A percentile compares a stretch with the other conserved stretches of the same genome.
These are phyloP conservation scores for Trichoderma endophyticum DNA, from an alignment of 2,329 filamentous ascomycete genomes.

Conservation along the genomic window DNA sequence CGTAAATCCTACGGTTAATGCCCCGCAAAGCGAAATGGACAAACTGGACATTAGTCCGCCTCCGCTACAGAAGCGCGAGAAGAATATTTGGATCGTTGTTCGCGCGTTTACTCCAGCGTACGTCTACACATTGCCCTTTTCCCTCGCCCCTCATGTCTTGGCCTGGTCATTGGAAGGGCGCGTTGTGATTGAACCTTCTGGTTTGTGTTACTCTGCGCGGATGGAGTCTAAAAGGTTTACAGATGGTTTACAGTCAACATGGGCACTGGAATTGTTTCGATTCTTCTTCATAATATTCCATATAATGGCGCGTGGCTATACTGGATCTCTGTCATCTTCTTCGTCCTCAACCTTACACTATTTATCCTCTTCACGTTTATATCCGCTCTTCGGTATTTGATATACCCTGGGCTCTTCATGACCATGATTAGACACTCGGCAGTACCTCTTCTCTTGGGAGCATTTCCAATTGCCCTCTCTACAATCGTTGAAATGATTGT, in stretches of 20 bases:
- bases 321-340: not conserved
- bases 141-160: not conserved
- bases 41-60: not conserved
- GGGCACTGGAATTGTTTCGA: slow-evolving; percentile 6
- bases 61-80: not conserved
- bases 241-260: slow-evolving; percentile 7
- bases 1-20: not conserved
- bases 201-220: not conserved
- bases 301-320: not conserved
- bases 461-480: not conserved
- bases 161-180: not conserved
- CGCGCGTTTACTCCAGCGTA: not conserved
- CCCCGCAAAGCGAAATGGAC: not conserved
- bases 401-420: not conserved
- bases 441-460: not conserved
- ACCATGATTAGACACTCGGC: not conserved
- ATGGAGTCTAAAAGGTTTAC: not conserved
- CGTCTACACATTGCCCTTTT: not conserved
- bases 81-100: not conserved
- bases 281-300: slow-evolving; percentile 6
- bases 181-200: not conserved
- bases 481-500: slow-evolving; percentile 8
- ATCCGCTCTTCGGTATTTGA: not conserved
- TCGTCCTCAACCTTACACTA: not conserved
- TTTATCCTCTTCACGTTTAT: not conserved